Base-by-base conservation (phyloP, 495 filamentous ascomycete genomes). In the Aspergillus cristatus region DNA sequence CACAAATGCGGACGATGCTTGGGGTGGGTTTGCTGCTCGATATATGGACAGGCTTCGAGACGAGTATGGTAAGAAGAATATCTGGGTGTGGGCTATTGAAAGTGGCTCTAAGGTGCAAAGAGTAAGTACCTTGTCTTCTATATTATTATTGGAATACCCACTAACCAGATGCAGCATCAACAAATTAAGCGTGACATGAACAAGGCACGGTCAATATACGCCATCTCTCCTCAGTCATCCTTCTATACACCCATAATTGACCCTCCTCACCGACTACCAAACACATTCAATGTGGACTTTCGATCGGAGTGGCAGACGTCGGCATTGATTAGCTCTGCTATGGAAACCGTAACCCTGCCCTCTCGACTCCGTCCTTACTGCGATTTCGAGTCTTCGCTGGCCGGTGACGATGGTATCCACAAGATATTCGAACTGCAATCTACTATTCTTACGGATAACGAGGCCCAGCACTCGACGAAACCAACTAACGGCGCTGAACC, bases 1-100 rank as follows among this genome's bases (percentile, higher is more conserved):
- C 34, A 70, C 83, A 0, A 71, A 76, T 8, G 62, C 81, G 7
- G 88, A 95, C 54, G 87, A 94, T 70, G 89, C 84, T 1, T 99
- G 91, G 93, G 87, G 84, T 38, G 88, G 89, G 0, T 96, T 96
- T 57, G 72, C 82, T 7, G 65, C 79, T 3, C 69, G 68, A 50
- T 96, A 94, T 63, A 50, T 93, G 13, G 86, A 95, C 50, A 67
- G 77, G 18, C 50, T 99, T 26, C 62, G 84, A 50, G 91, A 99
- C 53, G 93, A 97, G 53, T 90, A 85, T 57, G 84, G 86, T 15
- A 97, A 96, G 63, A 75, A 75, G 40, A 71, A 73, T 24, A 71
- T 95, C 22, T 91, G 84, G 79, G 74, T 87, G 14, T 96, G 89
- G 81, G 90, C 82, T 6, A 55, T 86, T 32, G 81, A 91, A 54